Percentiles rank a stretch among this genome's conserved stretches.
Evolutionary conservation across 805 yeast genomes (phyloP).

Genomic region (Metschnikowia orientalis): DNA sequence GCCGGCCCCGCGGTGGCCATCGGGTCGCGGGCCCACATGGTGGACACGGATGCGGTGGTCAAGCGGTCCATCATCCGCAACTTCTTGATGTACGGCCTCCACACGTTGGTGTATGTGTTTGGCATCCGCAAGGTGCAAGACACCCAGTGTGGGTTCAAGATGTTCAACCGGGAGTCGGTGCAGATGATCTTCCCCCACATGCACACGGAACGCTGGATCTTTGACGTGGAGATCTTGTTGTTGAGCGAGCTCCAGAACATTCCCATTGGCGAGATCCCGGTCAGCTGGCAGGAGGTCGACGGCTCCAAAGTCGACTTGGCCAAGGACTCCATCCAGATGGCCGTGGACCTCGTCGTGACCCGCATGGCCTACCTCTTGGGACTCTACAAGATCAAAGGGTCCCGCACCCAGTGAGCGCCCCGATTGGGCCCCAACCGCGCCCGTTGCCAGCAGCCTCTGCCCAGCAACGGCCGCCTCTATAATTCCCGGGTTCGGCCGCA

Average conservation of each 20-base stretch:
- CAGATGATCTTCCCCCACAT: slow-evolving; percentile 71
- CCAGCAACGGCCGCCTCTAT: no score
- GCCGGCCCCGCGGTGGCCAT: slow-evolving; percentile 60
- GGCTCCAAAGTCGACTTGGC: slow-evolving; percentile 94
- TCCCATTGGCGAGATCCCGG: slow-evolving; percentile 70
- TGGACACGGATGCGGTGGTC: slow-evolving; percentile 93
- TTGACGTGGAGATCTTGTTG: slow-evolving; percentile 88
- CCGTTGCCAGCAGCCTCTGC: no score
- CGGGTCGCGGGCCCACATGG: slow-evolving; percentile 97
- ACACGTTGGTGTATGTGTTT: slow-evolving; percentile 77
- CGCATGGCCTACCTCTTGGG: slow-evolving; percentile 85
- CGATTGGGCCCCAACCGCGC: no score
- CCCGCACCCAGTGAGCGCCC: no score
- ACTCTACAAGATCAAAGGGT: slow-evolving; percentile 53
- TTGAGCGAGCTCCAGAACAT: slow-evolving; percentile 70
- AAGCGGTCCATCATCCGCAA: slow-evolving; percentile 84
- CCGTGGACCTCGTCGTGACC: slow-evolving; percentile 85
- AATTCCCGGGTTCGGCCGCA: no score
- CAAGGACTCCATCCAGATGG: slow-evolving; percentile 87
- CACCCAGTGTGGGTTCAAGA: slow-evolving; percentile 96
- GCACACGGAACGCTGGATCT: slow-evolving; percentile 98
- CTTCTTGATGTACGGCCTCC: slow-evolving; percentile 89
- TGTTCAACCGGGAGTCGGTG: slow-evolving; percentile 73
- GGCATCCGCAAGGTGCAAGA: slow-evolving; percentile 86
- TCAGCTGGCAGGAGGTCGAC: slow-evolving; percentile 95